These are phyloP conservation scores for Mallotus japonicus DNA, from an alignment of 441 rosid species.

Conservation along the genomic window DNA sequence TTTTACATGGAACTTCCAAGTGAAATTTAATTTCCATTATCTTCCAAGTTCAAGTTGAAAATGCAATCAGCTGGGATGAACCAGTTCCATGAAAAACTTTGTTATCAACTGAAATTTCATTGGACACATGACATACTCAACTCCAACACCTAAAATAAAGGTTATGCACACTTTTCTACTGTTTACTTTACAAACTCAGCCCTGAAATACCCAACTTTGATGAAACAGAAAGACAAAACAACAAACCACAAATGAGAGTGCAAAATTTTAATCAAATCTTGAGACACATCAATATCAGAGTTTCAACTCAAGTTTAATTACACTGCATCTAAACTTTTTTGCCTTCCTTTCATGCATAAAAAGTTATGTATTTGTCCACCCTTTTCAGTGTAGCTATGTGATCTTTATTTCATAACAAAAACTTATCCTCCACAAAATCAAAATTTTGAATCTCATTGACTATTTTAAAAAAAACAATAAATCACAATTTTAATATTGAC, in stretches of 20 bases:
- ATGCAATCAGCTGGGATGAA: slow-evolving; percentile 1
- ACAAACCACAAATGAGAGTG: neutral
- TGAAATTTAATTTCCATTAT: neutral
- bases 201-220: neutral
- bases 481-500: neutral
- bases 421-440: neutral
- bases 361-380: neutral
- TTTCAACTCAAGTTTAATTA: neutral
- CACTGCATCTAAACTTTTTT: neutral
- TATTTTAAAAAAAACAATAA: neutral
- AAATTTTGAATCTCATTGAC: neutral
- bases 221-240: neutral
- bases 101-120: neutral
- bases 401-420: neutral
- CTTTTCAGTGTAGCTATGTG: neutral
- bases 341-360: neutral
- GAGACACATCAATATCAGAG: neutral
- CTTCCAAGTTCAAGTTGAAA: neutral
- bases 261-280: neutral
- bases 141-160: neutral
- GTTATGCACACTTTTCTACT: neutral
- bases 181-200: neutral
- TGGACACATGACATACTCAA: neutral
- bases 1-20: slow-evolving; percentile 12
- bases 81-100: neutral